Evolutionary conservation across 306 rosid species (phyloP), one percentile per base, ranked within the genome.

Genomic region (Cicer judaicum): DNA sequence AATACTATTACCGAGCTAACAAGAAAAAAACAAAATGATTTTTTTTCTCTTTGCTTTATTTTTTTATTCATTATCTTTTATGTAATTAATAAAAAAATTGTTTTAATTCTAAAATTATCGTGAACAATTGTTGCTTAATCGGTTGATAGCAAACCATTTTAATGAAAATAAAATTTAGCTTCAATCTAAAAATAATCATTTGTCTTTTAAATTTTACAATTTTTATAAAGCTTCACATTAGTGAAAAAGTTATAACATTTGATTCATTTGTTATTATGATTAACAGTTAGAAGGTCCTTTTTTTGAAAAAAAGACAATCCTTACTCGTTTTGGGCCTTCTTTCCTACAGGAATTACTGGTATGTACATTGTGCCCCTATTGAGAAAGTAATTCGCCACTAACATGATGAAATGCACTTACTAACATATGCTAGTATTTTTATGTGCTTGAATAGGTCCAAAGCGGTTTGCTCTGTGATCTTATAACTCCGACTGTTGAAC

Each of bases 201-300:
- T 24, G 34, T 24, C 2, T 24, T 24, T 24, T 24, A 24, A 24
- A 2, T 12, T 47, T 48, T 48, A 12, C 0, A 5, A 13, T 49
- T 49, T 49, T 48, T 13, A 24, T 5, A 15, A 46, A 74, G 11
- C 10, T 56, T 75, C 36, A 15, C 54, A 64, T 64, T 41, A 57
- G 57, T 59, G 47, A n/a, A n/a, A n/a, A n/a, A n/a, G n/a, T n/a
- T n/a, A n/a, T n/a, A n/a, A n/a, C n/a, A 42, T 71, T 59, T 68
- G 62, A 36, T 55, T 75, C 12, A 16, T 53, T 1, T 16, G 34
- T 78, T 71, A 12, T n/a, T 68, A n/a, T 70, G 62, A 61, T 39
- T 59, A 69, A 34, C 84, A 94, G 99, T 87, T 94, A 85, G 96
- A 94, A 84, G 96, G 97, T 53, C 90, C 93, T 2, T 89, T 94